These are phyloP conservation scores for Diplodia seriata DNA, from an alignment of 2,329 filamentous ascomycete species.

Conservation along the genomic window DNA sequence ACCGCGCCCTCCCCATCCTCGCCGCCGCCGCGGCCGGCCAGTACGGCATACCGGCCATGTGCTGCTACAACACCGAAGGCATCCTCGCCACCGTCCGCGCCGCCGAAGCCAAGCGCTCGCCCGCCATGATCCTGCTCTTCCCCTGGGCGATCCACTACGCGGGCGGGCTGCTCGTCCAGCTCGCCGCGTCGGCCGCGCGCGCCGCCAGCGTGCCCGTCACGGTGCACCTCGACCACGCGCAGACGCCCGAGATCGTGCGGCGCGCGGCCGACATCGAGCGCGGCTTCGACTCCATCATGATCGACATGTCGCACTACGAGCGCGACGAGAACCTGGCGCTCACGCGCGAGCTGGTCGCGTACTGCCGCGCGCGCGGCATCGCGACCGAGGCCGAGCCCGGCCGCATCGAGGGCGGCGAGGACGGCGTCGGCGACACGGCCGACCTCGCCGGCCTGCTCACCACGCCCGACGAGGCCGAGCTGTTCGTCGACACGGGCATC, in stretches of 20 bases:
- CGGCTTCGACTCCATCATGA: conserved; percentile 73
- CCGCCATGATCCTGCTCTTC: conserved; percentile 75
- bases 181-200: conserved; percentile 62
- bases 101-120: conserved; percentile 70
- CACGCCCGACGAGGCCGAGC: conserved; percentile 71
- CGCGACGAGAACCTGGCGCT: conserved; percentile 71
- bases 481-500: conserved; percentile 75
- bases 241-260: conserved; percentile 67
- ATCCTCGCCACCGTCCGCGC: conserved; percentile 73
- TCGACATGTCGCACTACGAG: conserved; percentile 77
- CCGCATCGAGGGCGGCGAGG: conserved; percentile 75
- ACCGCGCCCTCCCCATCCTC: conserved; percentile 55
- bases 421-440: conserved; percentile 72
- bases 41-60: conserved; percentile 68
- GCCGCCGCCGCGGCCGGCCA: conserved; percentile 62
- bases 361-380: conserved; percentile 70
- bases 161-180: conserved; percentile 55
- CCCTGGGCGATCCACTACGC: conserved; percentile 76
- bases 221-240: conserved; percentile 71
- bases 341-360: conserved; percentile 67
- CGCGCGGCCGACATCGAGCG: conserved; percentile 60
- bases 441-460: conserved; percentile 70
- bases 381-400: conserved; percentile 75
- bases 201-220: conserved; percentile 65
- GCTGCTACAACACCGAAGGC: conserved; percentile 73